Evolutionary conservation across 805 yeast genomes (phyloP).

Genomic region (Wilhelminamyces savonicus): DNA sequence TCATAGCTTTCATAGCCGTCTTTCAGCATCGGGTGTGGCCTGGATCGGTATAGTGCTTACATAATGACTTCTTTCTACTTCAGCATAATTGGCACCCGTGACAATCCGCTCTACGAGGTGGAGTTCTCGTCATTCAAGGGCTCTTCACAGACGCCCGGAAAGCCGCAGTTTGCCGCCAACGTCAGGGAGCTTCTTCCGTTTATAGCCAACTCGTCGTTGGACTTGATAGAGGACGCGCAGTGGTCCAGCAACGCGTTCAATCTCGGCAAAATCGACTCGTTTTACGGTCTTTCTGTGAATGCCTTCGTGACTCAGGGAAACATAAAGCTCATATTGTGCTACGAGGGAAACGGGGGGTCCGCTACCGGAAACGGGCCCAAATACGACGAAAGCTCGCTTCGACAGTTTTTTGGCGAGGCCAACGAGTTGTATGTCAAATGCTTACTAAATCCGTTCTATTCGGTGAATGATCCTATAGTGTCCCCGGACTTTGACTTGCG

Average conservation of each 20-base stretch:
- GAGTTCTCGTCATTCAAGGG: constrained; percentile 70
- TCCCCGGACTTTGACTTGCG: constrained; percentile 71
- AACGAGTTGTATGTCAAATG: constrained; percentile 87
- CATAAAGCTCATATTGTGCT: constrained; percentile 63
- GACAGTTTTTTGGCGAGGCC: constrained; percentile 77
- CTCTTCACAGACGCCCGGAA: constrained; percentile 33
- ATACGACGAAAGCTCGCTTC: constrained; percentile 62
- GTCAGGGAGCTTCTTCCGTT: constrained; percentile 81
- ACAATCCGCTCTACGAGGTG: constrained; percentile 80
- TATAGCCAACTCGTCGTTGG: constrained; percentile 81
- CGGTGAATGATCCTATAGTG: constrained; percentile 65
- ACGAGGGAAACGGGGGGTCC: constrained; percentile 33
- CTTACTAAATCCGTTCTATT: constrained; percentile 80
- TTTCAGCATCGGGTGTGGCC: too few relatives aligned
- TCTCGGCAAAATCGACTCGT: constrained; percentile 75
- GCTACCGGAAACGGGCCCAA: constrained; percentile 9
- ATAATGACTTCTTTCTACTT: constrained; percentile 72
- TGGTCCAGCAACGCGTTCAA: constrained; percentile 66
- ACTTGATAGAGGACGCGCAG: constrained; percentile 85
- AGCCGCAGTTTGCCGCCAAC: constrained; percentile 56
- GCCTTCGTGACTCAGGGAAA: constrained; percentile 88
- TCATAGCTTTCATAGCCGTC: too few relatives aligned
- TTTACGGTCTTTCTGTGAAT: constrained; percentile 75
- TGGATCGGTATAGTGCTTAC: too few relatives aligned
- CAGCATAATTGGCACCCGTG: constrained; percentile 81